Percentiles rank a stretch among this genome's conserved stretches.
Conservation (phyloP, 2,329 filamentous ascomycete species). For the Bertia moriformis region DNA sequence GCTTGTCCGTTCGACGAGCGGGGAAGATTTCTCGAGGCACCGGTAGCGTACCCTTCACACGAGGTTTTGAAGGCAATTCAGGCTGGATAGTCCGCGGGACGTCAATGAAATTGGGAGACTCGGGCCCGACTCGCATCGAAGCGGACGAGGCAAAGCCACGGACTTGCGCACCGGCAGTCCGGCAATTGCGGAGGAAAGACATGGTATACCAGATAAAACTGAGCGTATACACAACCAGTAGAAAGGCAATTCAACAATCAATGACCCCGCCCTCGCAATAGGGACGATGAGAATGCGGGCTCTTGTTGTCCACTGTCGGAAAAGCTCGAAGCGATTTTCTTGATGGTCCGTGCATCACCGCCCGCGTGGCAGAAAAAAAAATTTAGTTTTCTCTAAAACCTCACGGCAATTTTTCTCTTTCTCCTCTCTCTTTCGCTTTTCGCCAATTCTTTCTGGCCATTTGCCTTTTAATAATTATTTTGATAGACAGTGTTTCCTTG, state of each 20-base stretch:
- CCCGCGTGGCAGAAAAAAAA: slow-evolving; percentile 8
- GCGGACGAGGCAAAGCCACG: slow-evolving; percentile 14
- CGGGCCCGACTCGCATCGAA: slow-evolving; percentile 55
- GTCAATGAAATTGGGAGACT: slow-evolving; percentile 77
- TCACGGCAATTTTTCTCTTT: slow-evolving; percentile 9
- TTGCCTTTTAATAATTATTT: slow-evolving; percentile 9
- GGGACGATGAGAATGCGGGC: too few species aligned
- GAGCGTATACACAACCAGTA: too few species aligned
- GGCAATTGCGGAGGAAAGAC: slow-evolving; percentile 10
- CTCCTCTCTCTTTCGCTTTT: slow-evolving; percentile 11
- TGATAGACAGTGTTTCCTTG: slow-evolving; percentile 4
- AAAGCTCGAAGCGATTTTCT: slow-evolving; percentile 20
- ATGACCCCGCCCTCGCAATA: too few species aligned
- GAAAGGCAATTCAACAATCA: background rate
- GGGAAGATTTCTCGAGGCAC: slow-evolving; percentile 70
- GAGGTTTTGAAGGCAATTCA: slow-evolving; percentile 27
- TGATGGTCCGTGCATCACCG: slow-evolving; percentile 18
- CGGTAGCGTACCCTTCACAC: slow-evolving; percentile 67
- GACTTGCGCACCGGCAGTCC: slow-evolving; percentile 26
- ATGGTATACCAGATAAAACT: too few species aligned
- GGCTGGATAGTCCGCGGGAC: slow-evolving; percentile 66
- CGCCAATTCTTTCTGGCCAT: slow-evolving; percentile 10
- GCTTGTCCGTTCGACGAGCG: slow-evolving; percentile 28
- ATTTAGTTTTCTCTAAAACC: slow-evolving; percentile 17
- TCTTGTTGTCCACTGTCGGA: too few species aligned